Base-by-base conservation (phyloP, 257 asterid genomes). In the Gentiana dahurica region DNA sequence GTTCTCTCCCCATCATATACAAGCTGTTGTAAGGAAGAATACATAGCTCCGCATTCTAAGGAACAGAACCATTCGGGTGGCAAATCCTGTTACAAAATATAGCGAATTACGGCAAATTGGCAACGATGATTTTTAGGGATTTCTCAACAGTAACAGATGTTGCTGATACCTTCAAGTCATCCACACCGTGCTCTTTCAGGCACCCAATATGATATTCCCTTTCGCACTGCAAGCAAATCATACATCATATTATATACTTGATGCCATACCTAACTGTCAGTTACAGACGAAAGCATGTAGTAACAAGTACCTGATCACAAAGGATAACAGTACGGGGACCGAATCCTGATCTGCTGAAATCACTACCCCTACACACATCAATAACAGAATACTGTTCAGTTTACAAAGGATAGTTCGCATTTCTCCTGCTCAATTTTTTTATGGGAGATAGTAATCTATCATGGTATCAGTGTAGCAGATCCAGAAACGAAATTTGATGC, bases 201-300 rank as follows among this genome's bases (percentile, higher is more conserved):
- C 97, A 92, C 60, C 91, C 84, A 57, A 88, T 85, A 55, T 92
- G 99, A 61, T 83, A 88, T 68, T 92, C 97, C 65, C 76, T 85
- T 73, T 92, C 97, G 59, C 97, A 92, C 95, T 92, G 63, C 71
- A 72, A 41, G 49, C 67, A 61, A 68, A 45, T 58, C 2, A 13
- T 15, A 47, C 34, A 43, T 10, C 5, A 53, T 57, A 58, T 48
- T 45, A 37, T 32, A 62, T 15, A 51, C 13, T 38, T 35, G 44
- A 32, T 15, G 5, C 41, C 15, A 11, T 45, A 60, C 10, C 12
- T 6, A 47, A 54, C 15, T 24, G 12, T 24, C n/a, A 24, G 35
- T 46, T 2, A 12, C 2, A 34, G 47, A 51, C 32, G 11, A 5
- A 54, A 38, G 5, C 12, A 57, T 59, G 46, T 6, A 43, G 51